phyloP scores from a whole-genome alignment of 2,329 filamentous ascomycete species.

The Tolypocladium pustulatum region DNA sequence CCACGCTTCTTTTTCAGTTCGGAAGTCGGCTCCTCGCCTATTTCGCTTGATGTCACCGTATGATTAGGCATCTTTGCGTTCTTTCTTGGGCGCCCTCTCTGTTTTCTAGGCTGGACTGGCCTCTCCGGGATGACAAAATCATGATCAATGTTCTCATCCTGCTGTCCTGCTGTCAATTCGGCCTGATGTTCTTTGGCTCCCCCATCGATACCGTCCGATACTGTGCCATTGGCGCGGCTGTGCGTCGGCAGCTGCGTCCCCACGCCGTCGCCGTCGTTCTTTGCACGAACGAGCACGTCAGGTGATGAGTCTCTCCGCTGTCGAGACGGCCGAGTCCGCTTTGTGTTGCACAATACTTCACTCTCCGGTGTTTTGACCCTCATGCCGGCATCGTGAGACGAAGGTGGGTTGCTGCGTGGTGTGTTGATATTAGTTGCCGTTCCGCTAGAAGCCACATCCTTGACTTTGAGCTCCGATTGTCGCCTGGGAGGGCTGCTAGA shows the following conservation, averaged over 20 bases:
- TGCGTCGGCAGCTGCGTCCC: background rate
- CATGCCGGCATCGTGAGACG: conserved; percentile 14
- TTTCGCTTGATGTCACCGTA: conserved; percentile 4
- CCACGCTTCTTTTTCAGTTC: conserved; percentile 27
- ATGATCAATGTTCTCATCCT: conserved; percentile 7
- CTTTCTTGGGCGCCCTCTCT: conserved; percentile 22
- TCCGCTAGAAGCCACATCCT: conserved; percentile 17
- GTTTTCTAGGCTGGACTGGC: conserved; percentile 14
- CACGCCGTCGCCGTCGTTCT: background rate
- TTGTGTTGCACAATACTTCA: background rate
- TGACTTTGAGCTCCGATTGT: background rate
- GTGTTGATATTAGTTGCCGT: conserved; percentile 25
- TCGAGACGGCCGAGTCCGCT: background rate
- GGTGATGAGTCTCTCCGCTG: conserved; percentile 7
- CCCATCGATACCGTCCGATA: background rate
- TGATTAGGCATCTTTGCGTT: conserved; percentile 5
- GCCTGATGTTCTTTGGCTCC: background rate
- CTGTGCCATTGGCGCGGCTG: background rate
- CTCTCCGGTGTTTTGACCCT: conserved; percentile 6
- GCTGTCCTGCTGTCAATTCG: background rate
- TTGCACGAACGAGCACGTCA: conserved; percentile 5
- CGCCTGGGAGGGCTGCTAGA: conserved; percentile 8
- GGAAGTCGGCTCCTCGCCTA: background rate
- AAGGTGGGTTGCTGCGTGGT: conserved; percentile 15
- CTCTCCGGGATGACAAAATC: conserved; percentile 4